Conservation (phyloP, 768 basidiomycete genomes). For the Lactarius quietus region DNA sequence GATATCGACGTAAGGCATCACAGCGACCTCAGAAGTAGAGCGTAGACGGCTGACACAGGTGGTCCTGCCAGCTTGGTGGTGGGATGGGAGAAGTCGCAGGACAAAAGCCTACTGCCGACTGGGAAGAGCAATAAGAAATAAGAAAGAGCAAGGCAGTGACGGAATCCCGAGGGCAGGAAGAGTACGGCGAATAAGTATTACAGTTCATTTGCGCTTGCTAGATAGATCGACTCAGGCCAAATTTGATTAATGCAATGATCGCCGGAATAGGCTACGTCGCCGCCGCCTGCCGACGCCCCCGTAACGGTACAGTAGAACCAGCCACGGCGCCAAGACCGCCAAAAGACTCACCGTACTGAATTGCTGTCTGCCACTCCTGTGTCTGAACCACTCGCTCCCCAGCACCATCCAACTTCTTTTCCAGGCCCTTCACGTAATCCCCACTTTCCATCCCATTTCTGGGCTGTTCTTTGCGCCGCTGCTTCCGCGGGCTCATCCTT, state of each 20-base stretch:
- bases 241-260: neutral
- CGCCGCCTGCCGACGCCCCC: neutral
- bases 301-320: neutral
- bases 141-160: neutral
- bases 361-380: neutral
- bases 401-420: slow-evolving; percentile 17
- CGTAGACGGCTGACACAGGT: neutral
- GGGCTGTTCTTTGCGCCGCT: neutral
- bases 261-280: neutral
- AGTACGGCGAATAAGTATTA: neutral
- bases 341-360: neutral
- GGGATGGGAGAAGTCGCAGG: neutral
- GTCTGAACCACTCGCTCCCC: neutral
- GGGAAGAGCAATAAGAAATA: neutral
- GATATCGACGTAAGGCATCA: slow-evolving; percentile 29
- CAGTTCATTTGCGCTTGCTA: neutral
- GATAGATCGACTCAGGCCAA: neutral
- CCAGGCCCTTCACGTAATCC: slow-evolving; percentile 18
- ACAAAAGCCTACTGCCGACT: neutral
- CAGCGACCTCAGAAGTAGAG: neutral
- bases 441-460: slow-evolving; percentile 22
- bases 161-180: neutral
- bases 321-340: too few relatives aligned
- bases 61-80: neutral
- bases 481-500: neutral